Evolutionary conservation across 2,329 filamentous ascomycete species (phyloP).

Genomic region (Thielaviopsis euricoi): DNA sequence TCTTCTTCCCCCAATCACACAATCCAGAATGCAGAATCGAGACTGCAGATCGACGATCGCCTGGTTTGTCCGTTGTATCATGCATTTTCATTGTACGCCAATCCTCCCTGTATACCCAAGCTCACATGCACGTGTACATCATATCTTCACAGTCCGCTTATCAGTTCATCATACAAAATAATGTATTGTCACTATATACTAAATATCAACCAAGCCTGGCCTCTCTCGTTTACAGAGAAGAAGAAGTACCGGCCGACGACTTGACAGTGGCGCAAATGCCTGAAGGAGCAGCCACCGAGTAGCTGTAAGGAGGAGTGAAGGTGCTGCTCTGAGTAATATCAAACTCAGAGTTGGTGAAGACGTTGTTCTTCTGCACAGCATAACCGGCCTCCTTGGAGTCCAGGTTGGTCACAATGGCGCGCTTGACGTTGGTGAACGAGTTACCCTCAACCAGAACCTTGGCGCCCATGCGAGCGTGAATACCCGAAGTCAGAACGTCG

Average conservation of each 20-base stretch:
- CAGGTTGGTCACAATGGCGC: constrained; percentile 23
- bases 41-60: too few relatives aligned
- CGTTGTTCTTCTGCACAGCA: constrained; percentile 26
- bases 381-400: constrained; percentile 29
- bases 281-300: constrained; percentile 14
- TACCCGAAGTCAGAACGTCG: constrained; percentile 26
- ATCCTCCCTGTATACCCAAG: too few relatives aligned
- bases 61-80: background rate
- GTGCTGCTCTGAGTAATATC: constrained; percentile 20
- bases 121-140: too few relatives aligned
- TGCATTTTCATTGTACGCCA: too few relatives aligned
- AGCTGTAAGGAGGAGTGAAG: constrained; percentile 20
- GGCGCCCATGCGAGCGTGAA: constrained; percentile 36
- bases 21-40: too few relatives aligned
- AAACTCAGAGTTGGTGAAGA: constrained; percentile 24
- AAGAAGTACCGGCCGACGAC: constrained; percentile 12
- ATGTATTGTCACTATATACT: background rate
- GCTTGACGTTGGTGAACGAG: constrained; percentile 27
- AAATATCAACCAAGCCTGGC: background rate
- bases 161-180: background rate
- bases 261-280: constrained; percentile 15
- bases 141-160: too few relatives aligned
- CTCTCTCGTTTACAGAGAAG: constrained; percentile 6
- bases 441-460: constrained; percentile 38
- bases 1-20: too few relatives aligned